These are phyloP conservation scores for Ascochyta lentis DNA, from an alignment of 2,329 filamentous ascomycete genomes.

Conservation along the genomic window DNA sequence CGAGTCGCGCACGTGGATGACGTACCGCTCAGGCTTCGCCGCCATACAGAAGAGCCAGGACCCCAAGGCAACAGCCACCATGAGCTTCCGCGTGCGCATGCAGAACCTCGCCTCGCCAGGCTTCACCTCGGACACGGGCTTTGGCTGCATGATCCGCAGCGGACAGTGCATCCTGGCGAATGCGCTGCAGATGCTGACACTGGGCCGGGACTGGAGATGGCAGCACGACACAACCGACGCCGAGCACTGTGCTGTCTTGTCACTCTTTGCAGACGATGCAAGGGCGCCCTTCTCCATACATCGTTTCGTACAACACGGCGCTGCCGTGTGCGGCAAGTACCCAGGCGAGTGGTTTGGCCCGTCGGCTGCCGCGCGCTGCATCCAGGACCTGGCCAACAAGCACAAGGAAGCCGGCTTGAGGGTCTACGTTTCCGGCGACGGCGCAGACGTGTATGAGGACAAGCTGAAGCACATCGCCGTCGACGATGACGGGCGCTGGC, in stretches of 20 bases:
- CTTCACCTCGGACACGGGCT: conserved; percentile 93
- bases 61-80: conserved; percentile 70
- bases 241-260: conserved; percentile 74
- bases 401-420: conserved; percentile 68
- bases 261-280: conserved; percentile 85
- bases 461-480: conserved; percentile 80
- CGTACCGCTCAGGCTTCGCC: conserved; percentile 87
- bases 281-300: conserved; percentile 92
- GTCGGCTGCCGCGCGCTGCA: conserved; percentile 93
- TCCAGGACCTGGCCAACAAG: conserved; percentile 78
- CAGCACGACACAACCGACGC: conserved; percentile 56
- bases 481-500: conserved; percentile 69
- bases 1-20: conserved; percentile 94
- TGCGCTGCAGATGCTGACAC: conserved; percentile 71
- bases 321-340: conserved; percentile 86
- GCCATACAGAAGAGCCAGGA: conserved; percentile 81
- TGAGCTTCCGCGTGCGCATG: conserved; percentile 85
- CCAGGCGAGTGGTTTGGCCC: conserved; percentile 99
- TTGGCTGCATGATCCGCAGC: conserved; percentile 98
- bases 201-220: conserved; percentile 88
- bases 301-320: conserved; percentile 88
- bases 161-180: conserved; percentile 94
- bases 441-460: conserved; percentile 92
- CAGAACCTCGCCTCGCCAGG: conserved; percentile 82
- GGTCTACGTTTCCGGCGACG: conserved; percentile 89